Base-by-base conservation (phyloP, 1,284 basidiomycete species). In the Trichosporon sp. region DNA sequence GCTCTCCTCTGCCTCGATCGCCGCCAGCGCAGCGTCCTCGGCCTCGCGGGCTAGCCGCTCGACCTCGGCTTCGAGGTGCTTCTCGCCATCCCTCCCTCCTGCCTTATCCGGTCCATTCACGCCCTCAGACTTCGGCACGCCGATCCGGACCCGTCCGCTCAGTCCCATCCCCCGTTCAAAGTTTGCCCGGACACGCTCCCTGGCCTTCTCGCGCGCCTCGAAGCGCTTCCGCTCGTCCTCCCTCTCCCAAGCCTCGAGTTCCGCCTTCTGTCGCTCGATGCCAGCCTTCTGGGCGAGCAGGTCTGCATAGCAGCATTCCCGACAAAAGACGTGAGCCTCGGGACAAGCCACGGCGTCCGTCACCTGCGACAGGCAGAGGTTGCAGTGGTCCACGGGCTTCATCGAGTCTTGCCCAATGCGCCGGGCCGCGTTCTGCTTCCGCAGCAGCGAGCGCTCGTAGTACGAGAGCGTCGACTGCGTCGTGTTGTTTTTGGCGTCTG, bases 381-480 rank as follows among this genome's bases (percentile, higher is more conserved):
- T 88, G 80, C 94, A 97, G 8, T 91, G 89, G 81, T 96, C 92
- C 80, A 94, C 93, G 40, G 88, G 88, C 56, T 93, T 89, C 91
- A 96, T 93, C 4, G 91, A 93, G 82, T 96, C 94, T 79, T 91
- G 90, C 54, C 93, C 93, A 80, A 96, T 84, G 65, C 93, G 90
- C 89, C 93, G 90, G 6, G 82, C 76, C 8, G 74, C 77, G 38
- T 71, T 74, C 40, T 78, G 76, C 64, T 79, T 78, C 16, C 79
- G 79, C 4, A 84, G 78, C 11, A 80, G 79, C 7, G 79, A 77
- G 31, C 83, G 80, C 71, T 84, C 83, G 68, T 84, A 81, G 73
- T 83, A 78, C 1, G 81, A 81, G 65, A 84, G 78, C 31, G 79
- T 83, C 31, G 83, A 78, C 61, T 83, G 82, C 35, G 78, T 80